Percentiles rank a stretch among this genome's conserved stretches.
Evolutionary conservation across 2,329 filamentous ascomycete species (phyloP).

Genomic region (Myrmaecium sp.): DNA sequence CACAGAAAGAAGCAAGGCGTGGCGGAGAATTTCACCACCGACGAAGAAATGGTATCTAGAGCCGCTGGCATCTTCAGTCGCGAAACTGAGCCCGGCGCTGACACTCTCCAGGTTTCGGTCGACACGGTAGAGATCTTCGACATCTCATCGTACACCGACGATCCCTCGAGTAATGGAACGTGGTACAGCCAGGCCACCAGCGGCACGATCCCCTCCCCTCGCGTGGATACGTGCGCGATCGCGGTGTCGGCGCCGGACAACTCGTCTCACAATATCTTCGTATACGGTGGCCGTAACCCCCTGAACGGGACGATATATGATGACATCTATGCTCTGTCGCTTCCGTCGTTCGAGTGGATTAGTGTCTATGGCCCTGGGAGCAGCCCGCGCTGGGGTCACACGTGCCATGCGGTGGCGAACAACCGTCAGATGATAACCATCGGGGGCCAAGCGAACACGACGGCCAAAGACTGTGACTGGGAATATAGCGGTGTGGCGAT

Average conservation of each 20-base stretch:
- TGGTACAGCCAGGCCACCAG: slow-evolving; percentile 28
- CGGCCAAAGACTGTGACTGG: slow-evolving; percentile 7
- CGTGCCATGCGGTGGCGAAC: slow-evolving; percentile 23
- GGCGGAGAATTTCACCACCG: background rate
- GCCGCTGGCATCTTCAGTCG: too few relatives aligned
- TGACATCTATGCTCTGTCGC: slow-evolving; percentile 28
- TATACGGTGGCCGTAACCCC: slow-evolving; percentile 31
- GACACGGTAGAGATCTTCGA: slow-evolving; percentile 25
- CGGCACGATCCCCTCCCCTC: slow-evolving; percentile 23
- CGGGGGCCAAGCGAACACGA: slow-evolving; percentile 14
- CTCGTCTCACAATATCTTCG: slow-evolving; percentile 29
- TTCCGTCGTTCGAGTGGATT: slow-evolving; percentile 31
- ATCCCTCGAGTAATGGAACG: slow-evolving; percentile 13
- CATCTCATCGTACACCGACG: slow-evolving; percentile 16
- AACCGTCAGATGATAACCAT: slow-evolving; percentile 25
- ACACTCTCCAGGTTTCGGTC: slow-evolving; percentile 13
- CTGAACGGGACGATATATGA: slow-evolving; percentile 19
- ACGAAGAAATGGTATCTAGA: too few relatives aligned
- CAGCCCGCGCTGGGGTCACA: slow-evolving; percentile 23
- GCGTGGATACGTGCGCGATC: slow-evolving; percentile 29
- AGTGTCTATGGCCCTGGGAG: slow-evolving; percentile 18
- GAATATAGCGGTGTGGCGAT: slow-evolving; percentile 8
- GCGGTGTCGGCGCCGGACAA: slow-evolving; percentile 25
- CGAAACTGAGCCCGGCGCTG: slow-evolving; percentile 4
- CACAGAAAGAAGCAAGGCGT: slow-evolving; percentile 4